Conservation (phyloP, 2,329 filamentous ascomycete genomes). For the Zarea fungicola region DNA sequence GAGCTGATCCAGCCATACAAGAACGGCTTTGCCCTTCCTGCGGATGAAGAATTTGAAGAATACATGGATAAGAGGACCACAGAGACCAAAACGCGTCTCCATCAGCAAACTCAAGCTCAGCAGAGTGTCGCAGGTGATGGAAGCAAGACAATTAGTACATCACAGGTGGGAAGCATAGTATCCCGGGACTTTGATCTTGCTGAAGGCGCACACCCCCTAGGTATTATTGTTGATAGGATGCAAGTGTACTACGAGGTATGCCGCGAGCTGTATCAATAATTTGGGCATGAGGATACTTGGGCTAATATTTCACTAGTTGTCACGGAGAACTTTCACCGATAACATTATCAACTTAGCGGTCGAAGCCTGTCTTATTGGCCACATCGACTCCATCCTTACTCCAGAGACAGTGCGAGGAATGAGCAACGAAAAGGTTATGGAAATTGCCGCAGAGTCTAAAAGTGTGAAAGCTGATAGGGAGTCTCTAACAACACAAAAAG, state of each 20-base stretch:
- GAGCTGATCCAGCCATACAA: conserved; percentile 31
- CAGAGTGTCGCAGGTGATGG: background rate
- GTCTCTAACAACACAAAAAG: background rate
- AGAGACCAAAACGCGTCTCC: background rate
- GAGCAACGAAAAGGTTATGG: conserved; percentile 22
- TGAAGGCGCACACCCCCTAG: conserved; percentile 26
- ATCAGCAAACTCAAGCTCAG: background rate
- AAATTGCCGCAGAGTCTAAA: conserved; percentile 26
- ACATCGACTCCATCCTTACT: conserved; percentile 32
- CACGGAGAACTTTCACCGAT: conserved; percentile 35
- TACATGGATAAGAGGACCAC: conserved; percentile 18
- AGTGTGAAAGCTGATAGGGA: conserved; percentile 16
- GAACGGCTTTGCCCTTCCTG: conserved; percentile 24
- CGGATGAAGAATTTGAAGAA: conserved; percentile 25
- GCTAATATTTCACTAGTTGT: conserved; percentile 27
- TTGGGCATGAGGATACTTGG: background rate
- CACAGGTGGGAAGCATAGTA: background rate
- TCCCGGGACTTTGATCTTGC: background rate
- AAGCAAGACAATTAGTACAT: background rate
- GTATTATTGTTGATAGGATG: conserved; percentile 34
- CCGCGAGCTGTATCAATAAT: background rate
- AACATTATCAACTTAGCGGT: conserved; percentile 37
- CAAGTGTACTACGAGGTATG: conserved; percentile 34
- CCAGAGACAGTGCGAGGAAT: conserved; percentile 28
- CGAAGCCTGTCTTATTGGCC: conserved; percentile 36